Evolutionary conservation across 2,329 filamentous ascomycete species (phyloP).

Genomic region (Lasiodiplodia theobromae): DNA sequence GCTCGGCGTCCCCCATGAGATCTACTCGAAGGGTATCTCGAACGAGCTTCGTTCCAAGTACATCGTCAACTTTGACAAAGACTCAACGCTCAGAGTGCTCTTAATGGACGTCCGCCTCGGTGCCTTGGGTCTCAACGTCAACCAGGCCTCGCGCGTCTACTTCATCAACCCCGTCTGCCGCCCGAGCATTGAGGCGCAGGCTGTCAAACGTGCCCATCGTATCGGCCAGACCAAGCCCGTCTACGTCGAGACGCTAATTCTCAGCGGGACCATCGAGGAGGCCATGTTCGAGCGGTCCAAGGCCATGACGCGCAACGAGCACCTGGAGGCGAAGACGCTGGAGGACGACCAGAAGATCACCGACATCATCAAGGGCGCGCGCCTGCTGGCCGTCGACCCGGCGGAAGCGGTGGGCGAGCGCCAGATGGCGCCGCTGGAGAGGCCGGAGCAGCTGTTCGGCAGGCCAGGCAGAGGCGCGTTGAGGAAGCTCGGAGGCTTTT

Average conservation of each 20-base stretch:
- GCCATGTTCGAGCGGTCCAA: constrained; percentile 76
- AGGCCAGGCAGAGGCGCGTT: constrained; percentile 36
- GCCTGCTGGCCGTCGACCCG: constrained; percentile 53
- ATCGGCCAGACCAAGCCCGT: constrained; percentile 84
- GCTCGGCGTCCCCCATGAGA: constrained; percentile 66
- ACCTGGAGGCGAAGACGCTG: constrained; percentile 62
- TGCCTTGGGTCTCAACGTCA: constrained; percentile 86
- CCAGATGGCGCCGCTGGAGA: constrained; percentile 52
- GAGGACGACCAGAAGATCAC: constrained; percentile 66
- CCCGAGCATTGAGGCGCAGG: constrained; percentile 84
- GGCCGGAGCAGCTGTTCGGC: constrained; percentile 56
- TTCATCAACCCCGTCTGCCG: constrained; percentile 90
- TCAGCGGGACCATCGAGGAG: constrained; percentile 83
- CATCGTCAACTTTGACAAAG: constrained; percentile 78
- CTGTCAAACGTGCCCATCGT: constrained; percentile 86
- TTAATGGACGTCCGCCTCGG: constrained; percentile 93
- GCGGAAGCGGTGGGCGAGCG: constrained; percentile 40
- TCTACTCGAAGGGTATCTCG: constrained; percentile 70
- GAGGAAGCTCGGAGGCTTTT: neutral
- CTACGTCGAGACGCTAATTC: constrained; percentile 83
- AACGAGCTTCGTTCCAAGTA: constrained; percentile 73
- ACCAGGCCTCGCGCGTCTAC: constrained; percentile 82
- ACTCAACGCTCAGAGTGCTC: constrained; percentile 73
- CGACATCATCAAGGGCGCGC: constrained; percentile 65
- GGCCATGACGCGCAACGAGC: constrained; percentile 72